phyloP scores from a whole-genome alignment of 495 filamentous ascomycete genomes.

The Daldinia bambusicola region DNA sequence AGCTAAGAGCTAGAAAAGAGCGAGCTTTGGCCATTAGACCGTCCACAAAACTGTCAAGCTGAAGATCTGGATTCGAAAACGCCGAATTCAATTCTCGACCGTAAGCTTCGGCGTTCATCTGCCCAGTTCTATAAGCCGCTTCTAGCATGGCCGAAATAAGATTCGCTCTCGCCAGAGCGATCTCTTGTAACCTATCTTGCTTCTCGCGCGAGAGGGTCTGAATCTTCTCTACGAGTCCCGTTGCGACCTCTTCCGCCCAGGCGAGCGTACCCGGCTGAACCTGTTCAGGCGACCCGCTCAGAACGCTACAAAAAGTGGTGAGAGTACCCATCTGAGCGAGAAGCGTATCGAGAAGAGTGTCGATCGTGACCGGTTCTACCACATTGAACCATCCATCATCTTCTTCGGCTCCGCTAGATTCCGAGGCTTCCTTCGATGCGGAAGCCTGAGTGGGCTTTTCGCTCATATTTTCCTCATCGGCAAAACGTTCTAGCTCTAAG shows the following conservation, averaged over 20 bases:
- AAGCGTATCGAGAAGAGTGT: constrained; percentile 68
- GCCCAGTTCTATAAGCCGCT: constrained; percentile 61
- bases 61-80: constrained; percentile 54
- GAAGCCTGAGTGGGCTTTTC: not conserved
- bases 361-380: constrained; percentile 69
- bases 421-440: not conserved
- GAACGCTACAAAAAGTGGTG: constrained; percentile 59
- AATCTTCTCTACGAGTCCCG: constrained; percentile 56
- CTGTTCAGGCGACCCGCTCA: constrained; percentile 52
- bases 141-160: constrained; percentile 64
- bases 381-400: constrained; percentile 71
- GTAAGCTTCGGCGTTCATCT: constrained; percentile 63
- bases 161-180: constrained; percentile 62
- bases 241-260: constrained; percentile 67
- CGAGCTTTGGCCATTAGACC: constrained; percentile 66
- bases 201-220: constrained; percentile 59
- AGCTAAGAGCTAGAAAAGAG: constrained; percentile 64
- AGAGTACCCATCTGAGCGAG: constrained; percentile 66
- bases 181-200: constrained; percentile 61
- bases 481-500: constrained; percentile 50
- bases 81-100: constrained; percentile 58
- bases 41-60: constrained; percentile 54
- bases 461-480: constrained; percentile 11
- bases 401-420: constrained; percentile 26
- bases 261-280: constrained; percentile 48